Percentiles rank a stretch among this genome's conserved stretches.
These are phyloP conservation scores for Candolleomyces eurysporus DNA, from an alignment of 768 basidiomycete species.

Conservation along the genomic window DNA sequence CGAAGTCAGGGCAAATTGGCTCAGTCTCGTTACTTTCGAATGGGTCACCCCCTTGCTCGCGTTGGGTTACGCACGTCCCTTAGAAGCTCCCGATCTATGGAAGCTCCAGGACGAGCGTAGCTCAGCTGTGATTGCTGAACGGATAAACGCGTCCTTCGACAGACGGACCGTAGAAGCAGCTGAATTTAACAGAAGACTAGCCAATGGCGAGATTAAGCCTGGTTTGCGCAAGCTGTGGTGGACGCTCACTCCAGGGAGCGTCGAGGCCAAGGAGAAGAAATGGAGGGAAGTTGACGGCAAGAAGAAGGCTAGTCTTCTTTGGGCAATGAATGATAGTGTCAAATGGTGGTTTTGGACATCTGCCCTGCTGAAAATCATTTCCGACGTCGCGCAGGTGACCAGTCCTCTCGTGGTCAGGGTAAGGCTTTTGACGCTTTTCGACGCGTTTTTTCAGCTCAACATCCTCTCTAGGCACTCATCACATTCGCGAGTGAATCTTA, in stretches of 20 bases:
- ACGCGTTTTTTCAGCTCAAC: not conserved
- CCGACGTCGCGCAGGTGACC: slow-evolving; percentile 70
- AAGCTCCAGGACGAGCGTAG: slow-evolving; percentile 65
- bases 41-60: slow-evolving; percentile 76
- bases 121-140: slow-evolving; percentile 57
- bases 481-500: slow-evolving; percentile 68
- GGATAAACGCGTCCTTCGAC: slow-evolving; percentile 65
- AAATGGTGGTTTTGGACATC: slow-evolving; percentile 78
- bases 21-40: slow-evolving; percentile 59
- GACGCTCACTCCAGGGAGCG: slow-evolving; percentile 49
- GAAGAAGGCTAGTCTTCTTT: slow-evolving; percentile 57
- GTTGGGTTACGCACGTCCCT: slow-evolving; percentile 76
- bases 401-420: slow-evolving; percentile 81
- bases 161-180: slow-evolving; percentile 52
- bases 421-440: slow-evolving; percentile 11
- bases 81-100: slow-evolving; percentile 80
- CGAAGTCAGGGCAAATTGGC: slow-evolving; percentile 61
- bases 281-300: slow-evolving; percentile 68
- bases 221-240: slow-evolving; percentile 57
- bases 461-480: slow-evolving; percentile 56
- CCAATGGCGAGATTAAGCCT: slow-evolving; percentile 60
- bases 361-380: slow-evolving; percentile 57
- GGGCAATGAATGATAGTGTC: slow-evolving; percentile 76
- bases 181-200: slow-evolving; percentile 70
- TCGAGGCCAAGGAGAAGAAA: slow-evolving; percentile 52